Evolutionary conservation across 2,329 filamentous ascomycete species (phyloP), one percentile per base, ranked within the genome.

Genomic region (Trichoderma simmonsii): DNA sequence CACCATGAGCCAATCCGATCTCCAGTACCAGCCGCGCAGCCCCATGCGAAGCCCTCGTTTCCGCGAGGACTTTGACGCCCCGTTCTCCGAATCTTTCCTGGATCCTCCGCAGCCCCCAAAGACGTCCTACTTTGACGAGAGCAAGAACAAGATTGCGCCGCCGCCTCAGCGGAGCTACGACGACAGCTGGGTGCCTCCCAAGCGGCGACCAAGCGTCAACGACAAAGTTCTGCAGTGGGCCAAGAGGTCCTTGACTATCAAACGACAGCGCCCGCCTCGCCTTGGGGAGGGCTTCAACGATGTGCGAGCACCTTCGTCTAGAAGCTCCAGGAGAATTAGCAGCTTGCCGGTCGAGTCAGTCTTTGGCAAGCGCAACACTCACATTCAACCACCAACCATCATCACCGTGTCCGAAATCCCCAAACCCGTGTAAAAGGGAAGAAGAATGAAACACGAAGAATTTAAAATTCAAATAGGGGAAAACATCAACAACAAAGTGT

Each of bases 41-140:
- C 66, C 66, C 64, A 70, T 73, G 54, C 79, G 79, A 6, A 77
- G 80, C 28, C 81, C 81, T 15, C 79, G 80, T 36, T 82, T 82
- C 73, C 78, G 72, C 72, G 81, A 82, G 73, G 79, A 82, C 70
- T 82, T 82, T 71, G 78, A 82, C 72, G 81, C 81, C 2, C 81
- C 81, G 18, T 82, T 82, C 73, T 82, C 79, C 43, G 78, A 79
- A 73, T 78, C 77, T 8, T 76, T 82, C 34, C 73, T 81, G 73
- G 79, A 81, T 67, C 76, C 78, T 59, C 79, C 79, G 1, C 76
- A 77, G 57, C 79, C 80, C 2, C 79, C 80, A 2, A 74, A 74
- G 36, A 78, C 77, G 21, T 78, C 78, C 2, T 74, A 77, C 32
- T 73, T 77, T 26, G 79, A 77, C 56, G 76, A 78, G 28, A 72